Evolutionary conservation across 176 grass and related monocot genomes (phyloP).

Genomic region (Aegilops umbellulata): DNA sequence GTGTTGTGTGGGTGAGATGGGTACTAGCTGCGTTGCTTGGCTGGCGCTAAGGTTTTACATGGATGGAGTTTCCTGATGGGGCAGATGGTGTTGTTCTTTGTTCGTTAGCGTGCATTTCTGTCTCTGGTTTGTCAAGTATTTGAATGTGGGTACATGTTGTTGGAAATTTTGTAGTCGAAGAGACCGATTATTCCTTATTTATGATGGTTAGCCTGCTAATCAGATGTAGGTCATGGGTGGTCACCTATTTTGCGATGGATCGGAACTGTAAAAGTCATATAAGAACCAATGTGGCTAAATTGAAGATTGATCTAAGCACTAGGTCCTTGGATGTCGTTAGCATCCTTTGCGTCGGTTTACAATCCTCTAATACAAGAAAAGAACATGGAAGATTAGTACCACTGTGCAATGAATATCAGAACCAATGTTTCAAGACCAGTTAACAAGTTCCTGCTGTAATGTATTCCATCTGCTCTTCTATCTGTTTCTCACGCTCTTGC

Average conservation of each 20-base stretch:
- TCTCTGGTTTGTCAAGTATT: conserved; percentile 21
- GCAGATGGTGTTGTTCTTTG: conserved; percentile 5
- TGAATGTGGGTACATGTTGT: neutral
- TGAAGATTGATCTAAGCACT: neutral
- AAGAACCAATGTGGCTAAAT: neutral
- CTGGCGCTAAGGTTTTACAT: neutral
- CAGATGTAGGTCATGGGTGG: neutral
- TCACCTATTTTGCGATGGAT: neutral
- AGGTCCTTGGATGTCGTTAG: neutral
- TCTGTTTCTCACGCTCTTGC: neutral
- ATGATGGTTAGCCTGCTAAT: conserved; percentile 20
- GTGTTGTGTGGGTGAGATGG: neutral
- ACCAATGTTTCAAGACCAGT: neutral
- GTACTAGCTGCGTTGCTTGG: neutral
- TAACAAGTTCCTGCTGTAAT: neutral
- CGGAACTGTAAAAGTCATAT: neutral
- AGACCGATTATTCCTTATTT: neutral
- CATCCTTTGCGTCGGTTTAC: neutral
- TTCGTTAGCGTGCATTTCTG: conserved; percentile 15
- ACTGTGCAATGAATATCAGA: neutral
- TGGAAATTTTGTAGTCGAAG: conserved; percentile 49
- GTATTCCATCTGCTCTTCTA: neutral
- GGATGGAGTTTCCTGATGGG: neutral
- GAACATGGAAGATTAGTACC: neutral
- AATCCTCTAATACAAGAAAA: neutral